Evolutionary conservation across 2,329 filamentous ascomycete species (phyloP), one percentile per base, ranked within the genome.

Genomic region (Fusarium lyarnte): DNA sequence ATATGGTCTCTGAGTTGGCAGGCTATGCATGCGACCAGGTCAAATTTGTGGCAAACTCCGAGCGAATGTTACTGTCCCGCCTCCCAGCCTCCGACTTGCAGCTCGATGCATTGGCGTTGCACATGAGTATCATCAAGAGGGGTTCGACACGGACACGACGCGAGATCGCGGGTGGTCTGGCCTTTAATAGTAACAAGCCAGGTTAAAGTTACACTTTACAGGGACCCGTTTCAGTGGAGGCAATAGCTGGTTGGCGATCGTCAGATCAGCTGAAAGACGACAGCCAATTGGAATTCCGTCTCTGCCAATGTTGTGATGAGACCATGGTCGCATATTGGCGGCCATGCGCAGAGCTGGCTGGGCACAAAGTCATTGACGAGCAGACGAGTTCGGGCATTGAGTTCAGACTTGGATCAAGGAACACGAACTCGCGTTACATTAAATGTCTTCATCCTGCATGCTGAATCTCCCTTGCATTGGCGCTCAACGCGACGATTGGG

Each of bases 401-500:
- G 14, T 31, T 49, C 43, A 8, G 45, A 10, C 25, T 41, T 38
- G 35, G 17, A 57, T 23, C 25, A 39, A 31, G 51, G 25, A 31
- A 57, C 51, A 57, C 53, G 38, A 35, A 46, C 29, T 57, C 39
- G n/a, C 25, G 54, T 36, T 57, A 49, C 23, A 49, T 57, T 27
- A 45, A 35, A 57, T 45, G 38, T 25, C 53, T 55, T 57, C 54
- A 36, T 36, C 23, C 42, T 57, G 54, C 54, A 59, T 35, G 31
- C 52, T 58, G 55, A 38, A 42, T 43, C 66, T 77, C 74, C 74
- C 74, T 76, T 74, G 71, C 71, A 64, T 65, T 66, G 68, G 70
- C 63, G 57, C 68, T 72, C 29, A 43, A 72, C 75, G 75, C 66
- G 73, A 64, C 70, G 60, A 76, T 77, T 77, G 75, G 74, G 58